Percentiles rank a stretch among this genome's conserved stretches.
phyloP scores from a whole-genome alignment of 2,329 filamentous ascomycete species.

The Exophiala calicioides region DNA sequence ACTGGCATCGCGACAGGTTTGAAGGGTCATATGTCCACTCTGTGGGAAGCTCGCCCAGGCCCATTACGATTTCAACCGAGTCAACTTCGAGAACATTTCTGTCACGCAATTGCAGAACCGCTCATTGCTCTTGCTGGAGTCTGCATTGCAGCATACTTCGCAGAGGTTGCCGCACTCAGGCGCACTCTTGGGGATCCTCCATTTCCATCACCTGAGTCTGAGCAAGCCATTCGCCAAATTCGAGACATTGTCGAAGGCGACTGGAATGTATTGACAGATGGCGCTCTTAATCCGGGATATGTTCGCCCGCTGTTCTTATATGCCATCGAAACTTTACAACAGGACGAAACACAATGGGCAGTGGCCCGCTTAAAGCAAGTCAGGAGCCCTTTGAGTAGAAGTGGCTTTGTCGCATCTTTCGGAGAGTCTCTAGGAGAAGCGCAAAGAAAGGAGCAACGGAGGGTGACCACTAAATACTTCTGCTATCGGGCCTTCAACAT shows the following conservation, averaged over 20 bases:
- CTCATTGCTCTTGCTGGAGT: slow-evolving; percentile 4
- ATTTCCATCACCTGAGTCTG: slow-evolving; percentile 6
- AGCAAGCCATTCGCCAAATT: slow-evolving; percentile 1
- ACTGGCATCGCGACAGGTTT: background rate
- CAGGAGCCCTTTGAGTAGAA: slow-evolving; percentile 7
- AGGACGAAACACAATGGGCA: slow-evolving; percentile 8
- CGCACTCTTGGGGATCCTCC: slow-evolving; percentile 14
- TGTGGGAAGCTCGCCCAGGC: slow-evolving; percentile 8
- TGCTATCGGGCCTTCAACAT: slow-evolving; percentile 1
- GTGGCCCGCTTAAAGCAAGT: slow-evolving; percentile 2
- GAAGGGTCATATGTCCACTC: slow-evolving; percentile 1
- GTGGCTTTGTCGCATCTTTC: slow-evolving; percentile 13
- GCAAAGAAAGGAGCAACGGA: slow-evolving; percentile 10
- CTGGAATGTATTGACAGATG: background rate
- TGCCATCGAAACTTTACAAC: slow-evolving; percentile 9
- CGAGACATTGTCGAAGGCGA: slow-evolving; percentile 7
- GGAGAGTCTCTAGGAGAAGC: slow-evolving; percentile 7
- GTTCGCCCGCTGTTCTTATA: slow-evolving; percentile 15
- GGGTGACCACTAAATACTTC: slow-evolving; percentile 16
- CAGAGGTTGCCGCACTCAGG: slow-evolving; percentile 8
- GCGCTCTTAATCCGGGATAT: slow-evolving; percentile 4
- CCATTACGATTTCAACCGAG: background rate
- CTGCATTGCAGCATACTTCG: slow-evolving; percentile 7
- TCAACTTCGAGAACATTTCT: slow-evolving; percentile 1
- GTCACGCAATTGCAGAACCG: slow-evolving; percentile 4